Conservation (phyloP, 2,329 filamentous ascomycete genomes). For the Apiospora kogelbergensis region DNA sequence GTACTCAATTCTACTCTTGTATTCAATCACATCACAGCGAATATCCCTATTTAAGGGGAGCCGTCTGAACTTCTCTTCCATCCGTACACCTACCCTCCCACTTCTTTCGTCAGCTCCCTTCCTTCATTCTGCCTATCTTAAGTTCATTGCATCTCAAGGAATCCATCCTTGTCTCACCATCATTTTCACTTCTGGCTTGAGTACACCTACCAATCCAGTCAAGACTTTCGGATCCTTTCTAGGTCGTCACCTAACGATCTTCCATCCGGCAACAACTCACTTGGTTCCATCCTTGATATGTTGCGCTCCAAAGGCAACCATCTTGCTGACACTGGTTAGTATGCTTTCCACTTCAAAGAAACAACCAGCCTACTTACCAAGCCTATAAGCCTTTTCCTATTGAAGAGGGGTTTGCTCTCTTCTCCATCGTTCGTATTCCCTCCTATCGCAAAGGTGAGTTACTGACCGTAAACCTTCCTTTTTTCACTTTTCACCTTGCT, state of each 20-base stretch:
- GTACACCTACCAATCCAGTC: neutral
- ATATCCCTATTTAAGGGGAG: neutral
- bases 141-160: neutral
- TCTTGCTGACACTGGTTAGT: neutral
- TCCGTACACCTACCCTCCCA: neutral
- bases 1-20: neutral
- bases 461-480: neutral
- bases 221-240: neutral
- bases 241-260: neutral
- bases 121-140: neutral
- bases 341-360: neutral
- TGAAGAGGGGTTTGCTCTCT: neutral
- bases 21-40: neutral
- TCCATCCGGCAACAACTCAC: neutral
- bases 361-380: neutral
- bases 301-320: neutral
- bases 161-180: neutral
- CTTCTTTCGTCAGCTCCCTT: neutral
- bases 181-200: neutral
- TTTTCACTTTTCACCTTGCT: neutral
- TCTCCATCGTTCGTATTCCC: neutral
- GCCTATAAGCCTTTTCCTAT: neutral
- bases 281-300: neutral
- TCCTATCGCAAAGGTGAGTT: neutral
- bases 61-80: neutral